Evolutionary conservation across 2,329 filamentous ascomycete genomes (phyloP).

Genomic region (Stemphylium lycopersici): DNA sequence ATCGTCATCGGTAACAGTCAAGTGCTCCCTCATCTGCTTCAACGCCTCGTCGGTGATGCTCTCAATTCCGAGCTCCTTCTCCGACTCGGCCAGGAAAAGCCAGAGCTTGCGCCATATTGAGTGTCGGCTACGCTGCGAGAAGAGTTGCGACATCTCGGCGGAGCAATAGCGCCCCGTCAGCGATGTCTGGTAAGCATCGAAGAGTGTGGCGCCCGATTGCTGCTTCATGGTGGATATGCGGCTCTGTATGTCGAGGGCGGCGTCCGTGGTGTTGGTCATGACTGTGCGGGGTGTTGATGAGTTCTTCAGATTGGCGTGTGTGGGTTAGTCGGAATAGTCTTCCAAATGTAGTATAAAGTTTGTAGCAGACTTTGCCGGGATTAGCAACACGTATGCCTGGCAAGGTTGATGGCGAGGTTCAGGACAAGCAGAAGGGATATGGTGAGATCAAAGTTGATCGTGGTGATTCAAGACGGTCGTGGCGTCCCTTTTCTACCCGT

Average conservation of each 20-base stretch:
- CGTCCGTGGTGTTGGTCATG: slow-evolving; percentile 26
- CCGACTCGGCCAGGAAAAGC: slow-evolving; percentile 80
- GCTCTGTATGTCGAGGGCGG: slow-evolving; percentile 30
- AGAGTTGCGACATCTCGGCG: slow-evolving; percentile 66
- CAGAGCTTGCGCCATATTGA: slow-evolving; percentile 85
- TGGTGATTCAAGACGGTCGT: slow-evolving; percentile 8
- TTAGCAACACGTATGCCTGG: not conserved
- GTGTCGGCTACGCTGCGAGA: slow-evolving; percentile 75
- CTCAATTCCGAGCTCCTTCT: slow-evolving; percentile 79
- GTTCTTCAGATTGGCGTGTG: not conserved
- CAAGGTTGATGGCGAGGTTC: not conserved
- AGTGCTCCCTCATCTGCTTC: slow-evolving; percentile 54
- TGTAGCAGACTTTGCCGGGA: not conserved
- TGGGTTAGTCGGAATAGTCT: slow-evolving; percentile 13
- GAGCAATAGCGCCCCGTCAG: slow-evolving; percentile 68
- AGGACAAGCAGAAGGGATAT: not conserved
- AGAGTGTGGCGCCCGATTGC: slow-evolving; percentile 26
- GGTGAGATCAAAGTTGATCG: not conserved
- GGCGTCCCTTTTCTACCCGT: slow-evolving; percentile 25
- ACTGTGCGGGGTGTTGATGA: not conserved
- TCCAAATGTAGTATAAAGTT: slow-evolving; percentile 2
- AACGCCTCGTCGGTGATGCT: slow-evolving; percentile 69
- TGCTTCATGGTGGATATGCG: slow-evolving; percentile 31
- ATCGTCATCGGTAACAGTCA: slow-evolving; percentile 55
- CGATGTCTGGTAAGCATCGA: slow-evolving; percentile 37